Conservation (phyloP, 768 basidiomycete species). For the Kwoniella newhampshirensis region DNA sequence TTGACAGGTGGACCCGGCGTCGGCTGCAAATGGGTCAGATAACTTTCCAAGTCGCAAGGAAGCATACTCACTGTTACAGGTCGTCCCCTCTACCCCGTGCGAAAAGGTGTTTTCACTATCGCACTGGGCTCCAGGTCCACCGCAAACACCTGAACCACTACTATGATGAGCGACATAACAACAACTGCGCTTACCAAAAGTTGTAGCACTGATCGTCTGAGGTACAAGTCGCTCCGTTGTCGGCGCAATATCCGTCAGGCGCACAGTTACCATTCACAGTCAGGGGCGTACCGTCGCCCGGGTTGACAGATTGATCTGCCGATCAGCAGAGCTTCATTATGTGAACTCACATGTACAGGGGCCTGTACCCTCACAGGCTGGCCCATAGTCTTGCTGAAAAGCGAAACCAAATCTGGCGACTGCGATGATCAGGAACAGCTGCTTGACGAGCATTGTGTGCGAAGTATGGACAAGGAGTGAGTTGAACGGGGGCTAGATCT, state of each 20-base stretch:
- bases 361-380: no score
- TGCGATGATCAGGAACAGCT: no score
- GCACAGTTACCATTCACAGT: background rate
- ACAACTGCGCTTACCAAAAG: conserved; percentile 1
- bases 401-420: no score
- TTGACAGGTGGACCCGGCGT: no score
- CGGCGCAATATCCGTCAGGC: background rate
- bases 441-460: no score
- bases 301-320: no score
- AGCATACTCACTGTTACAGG: conserved; percentile 2
- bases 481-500: no score
- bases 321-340: no score
- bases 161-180: background rate
- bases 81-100: background rate
- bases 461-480: no score
- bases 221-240: background rate
- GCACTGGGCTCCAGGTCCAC: background rate
- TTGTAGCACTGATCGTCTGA: background rate
- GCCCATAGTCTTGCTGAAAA: no score
- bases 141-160: background rate
- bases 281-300: background rate
- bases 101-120: background rate
- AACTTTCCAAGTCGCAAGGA: no score
- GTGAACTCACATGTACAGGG: background rate
- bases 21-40: no score